Base-by-base conservation (phyloP, 192 early-diverging fungal species). In the Kickxella alabastrina region DNA sequence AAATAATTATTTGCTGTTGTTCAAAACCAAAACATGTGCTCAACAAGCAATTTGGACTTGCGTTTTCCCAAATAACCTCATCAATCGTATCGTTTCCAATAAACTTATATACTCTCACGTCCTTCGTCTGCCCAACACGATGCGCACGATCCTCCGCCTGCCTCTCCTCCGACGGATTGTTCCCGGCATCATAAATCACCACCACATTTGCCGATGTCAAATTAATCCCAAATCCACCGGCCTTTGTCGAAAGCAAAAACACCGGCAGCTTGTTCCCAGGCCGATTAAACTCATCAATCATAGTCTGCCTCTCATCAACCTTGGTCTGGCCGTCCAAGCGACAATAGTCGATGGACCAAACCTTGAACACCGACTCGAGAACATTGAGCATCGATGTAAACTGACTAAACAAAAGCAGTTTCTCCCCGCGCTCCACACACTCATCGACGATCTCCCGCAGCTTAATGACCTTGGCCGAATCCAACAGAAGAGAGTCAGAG, bases 81-180 rank as follows among this genome's bases (percentile, higher is more conserved):
- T 95, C 92, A 47, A 92, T 80, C 3, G 87, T 83, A 8, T 67
- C 58, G 22, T 83, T 68, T 0, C 76, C 58, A 17, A 93, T 69
- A 12, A 96, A 57, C 68, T 82, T 84, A 27, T 85, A 79, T 3
- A 92, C 84, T 15, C 75, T 72, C 0, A 96, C 93, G 25, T 89
- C 87, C 43, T 83, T 84, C 12, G 74, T 79, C 66, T 96, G 93
- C 1, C 93, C 93, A 17, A 96, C 88, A 23, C 87, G 84, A 67
- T 89, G 87, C 1, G 91, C 91, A 3, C 93, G 82, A 50, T 92
- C 91, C 63, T 92, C 87, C 0, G 93, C 93, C 59, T 91, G 87
- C 18, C 77, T 74, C 46, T 88, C 89, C 40, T 88, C 84, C 13
- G 92, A 91, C 1, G 93, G 93, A 44, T 96, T 96, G 56, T 87